A percentile compares a stretch with the other conserved stretches of the same genome.
Conservation (phyloP, 176 grass and related monocot species). For the Paspalum vaginatum region DNA sequence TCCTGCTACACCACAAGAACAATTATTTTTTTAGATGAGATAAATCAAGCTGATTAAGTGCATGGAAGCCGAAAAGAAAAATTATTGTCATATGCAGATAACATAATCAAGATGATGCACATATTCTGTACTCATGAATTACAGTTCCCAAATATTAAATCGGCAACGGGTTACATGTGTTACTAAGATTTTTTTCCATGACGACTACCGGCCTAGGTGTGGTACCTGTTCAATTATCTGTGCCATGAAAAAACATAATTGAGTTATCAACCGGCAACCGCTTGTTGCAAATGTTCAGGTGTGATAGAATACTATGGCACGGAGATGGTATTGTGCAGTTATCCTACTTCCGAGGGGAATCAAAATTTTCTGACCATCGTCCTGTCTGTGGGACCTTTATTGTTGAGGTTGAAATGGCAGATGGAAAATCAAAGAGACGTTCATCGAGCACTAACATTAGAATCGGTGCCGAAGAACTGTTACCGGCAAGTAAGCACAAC, state of each 20-base stretch:
- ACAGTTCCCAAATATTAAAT: not conserved
- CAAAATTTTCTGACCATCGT: constrained; percentile 78
- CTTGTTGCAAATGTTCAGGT: constrained; percentile 51
- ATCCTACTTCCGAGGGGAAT: constrained; percentile 68
- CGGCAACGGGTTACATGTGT: not conserved
- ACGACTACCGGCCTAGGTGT: not conserved
- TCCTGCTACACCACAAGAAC: constrained; percentile 1
- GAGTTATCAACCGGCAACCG: not conserved
- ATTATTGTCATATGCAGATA: not conserved
- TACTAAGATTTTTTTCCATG: not conserved
- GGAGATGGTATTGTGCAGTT: constrained; percentile 64
- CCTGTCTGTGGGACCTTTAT: constrained; percentile 71
- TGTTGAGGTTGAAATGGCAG: constrained; percentile 53
- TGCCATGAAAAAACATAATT: not conserved
- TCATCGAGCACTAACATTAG: constrained; percentile 57
- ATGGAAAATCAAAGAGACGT: constrained; percentile 50
- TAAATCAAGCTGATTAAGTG: not conserved
- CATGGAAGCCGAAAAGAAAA: not conserved
- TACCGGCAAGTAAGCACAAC: constrained; percentile 37
- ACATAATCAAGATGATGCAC: not conserved
- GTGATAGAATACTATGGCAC: constrained; percentile 81
- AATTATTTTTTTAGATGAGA: constrained; percentile 4
- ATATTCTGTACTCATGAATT: not conserved
- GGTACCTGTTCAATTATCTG: not conserved
- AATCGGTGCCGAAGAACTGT: constrained; percentile 72